Base-by-base conservation (phyloP, 257 asterid genomes). In the Anisodus acutangulus region DNA sequence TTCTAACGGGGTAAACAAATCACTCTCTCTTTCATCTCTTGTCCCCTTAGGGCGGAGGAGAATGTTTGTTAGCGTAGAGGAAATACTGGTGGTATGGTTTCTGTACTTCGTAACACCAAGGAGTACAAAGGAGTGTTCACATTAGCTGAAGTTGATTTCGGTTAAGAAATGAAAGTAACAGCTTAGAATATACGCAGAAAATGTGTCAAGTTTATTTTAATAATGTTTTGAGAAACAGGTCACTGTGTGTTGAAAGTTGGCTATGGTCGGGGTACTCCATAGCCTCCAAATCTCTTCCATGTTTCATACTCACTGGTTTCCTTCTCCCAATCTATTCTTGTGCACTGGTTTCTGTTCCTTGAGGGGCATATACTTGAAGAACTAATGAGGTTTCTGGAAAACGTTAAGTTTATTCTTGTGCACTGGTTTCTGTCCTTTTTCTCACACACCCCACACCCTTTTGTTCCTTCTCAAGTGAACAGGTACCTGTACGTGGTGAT, bases 301-400 rank as follows among this genome's bases (percentile, higher is more conserved):
- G 35, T 17, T 41, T 16, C 45, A 17, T 4, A 70, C 35, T 70
- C 0, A 31, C 47, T 66, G 2, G 72, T 31, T 70, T 41, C 10
- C 35, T 41, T 41, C 79, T 70, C 55, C 79, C 79, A 41, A 69
- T 0, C 55, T 16, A 45, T 19, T 41, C 79, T 41, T 3, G 79
- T 70, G 35, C 79, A 70, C 79, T 43, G 55, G 55, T 41, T 70
- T 41, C 54, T 4, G 35, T 70, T 70, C 78, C 22, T 0, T 6
- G 35, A 41, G 55, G 54, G 26, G 78, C 78, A 68, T 68, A 0
- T 0, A 41, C 78, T 68, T 68, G 59, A 54, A 54, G 26, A 37
- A 68, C 37, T 62, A 35, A 67, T 67, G 22, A 37, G 76, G 17
- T 37, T 67, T 67, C 76, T 67, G 76, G 76, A 66, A 66, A 66